A percentile compares a stretch with the other conserved stretches of the same genome.
phyloP scores from a whole-genome alignment of 805 yeast genomes.

The Kuraishia ogatae region DNA sequence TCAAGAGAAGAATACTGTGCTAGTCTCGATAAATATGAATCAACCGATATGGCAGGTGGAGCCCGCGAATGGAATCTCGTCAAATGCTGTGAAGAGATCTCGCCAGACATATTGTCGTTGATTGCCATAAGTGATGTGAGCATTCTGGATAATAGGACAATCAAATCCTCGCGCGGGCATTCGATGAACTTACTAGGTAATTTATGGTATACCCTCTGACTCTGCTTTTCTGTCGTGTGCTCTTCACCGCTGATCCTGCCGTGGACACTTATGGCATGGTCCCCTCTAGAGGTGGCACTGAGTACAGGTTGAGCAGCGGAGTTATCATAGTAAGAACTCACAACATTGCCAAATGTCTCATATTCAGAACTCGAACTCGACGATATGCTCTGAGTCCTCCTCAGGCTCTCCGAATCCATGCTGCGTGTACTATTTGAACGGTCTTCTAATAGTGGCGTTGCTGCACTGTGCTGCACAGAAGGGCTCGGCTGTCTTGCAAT shows the following conservation, averaged over 20 bases:
- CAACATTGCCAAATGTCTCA: background rate
- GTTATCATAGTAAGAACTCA: background rate
- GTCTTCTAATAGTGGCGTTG: background rate
- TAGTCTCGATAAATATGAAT: slow-evolving; percentile 66
- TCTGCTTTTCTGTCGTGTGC: background rate
- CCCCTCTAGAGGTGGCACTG: background rate
- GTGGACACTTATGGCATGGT: background rate
- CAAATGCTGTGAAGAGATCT: slow-evolving; percentile 32
- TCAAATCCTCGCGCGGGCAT: slow-evolving; percentile 64
- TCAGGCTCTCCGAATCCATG: background rate
- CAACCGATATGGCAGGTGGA: slow-evolving; percentile 81
- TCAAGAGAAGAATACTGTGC: slow-evolving; percentile 81
- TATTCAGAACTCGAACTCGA: background rate
- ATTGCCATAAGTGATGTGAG: slow-evolving; percentile 61
- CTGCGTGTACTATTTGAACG: background rate
- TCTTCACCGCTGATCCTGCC: background rate
- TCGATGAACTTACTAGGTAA: slow-evolving; percentile 49
- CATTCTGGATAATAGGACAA: slow-evolving; percentile 72
- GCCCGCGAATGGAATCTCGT: slow-evolving; percentile 92
- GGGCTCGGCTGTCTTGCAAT: background rate
- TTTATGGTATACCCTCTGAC: background rate
- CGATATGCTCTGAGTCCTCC: background rate
- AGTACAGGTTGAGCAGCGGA: background rate
- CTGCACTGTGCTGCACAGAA: background rate
- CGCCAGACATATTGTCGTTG: slow-evolving; percentile 44